These are phyloP conservation scores for Chlorencoelia australis DNA, from an alignment of 2,329 filamentous ascomycete species.

Conservation along the genomic window DNA sequence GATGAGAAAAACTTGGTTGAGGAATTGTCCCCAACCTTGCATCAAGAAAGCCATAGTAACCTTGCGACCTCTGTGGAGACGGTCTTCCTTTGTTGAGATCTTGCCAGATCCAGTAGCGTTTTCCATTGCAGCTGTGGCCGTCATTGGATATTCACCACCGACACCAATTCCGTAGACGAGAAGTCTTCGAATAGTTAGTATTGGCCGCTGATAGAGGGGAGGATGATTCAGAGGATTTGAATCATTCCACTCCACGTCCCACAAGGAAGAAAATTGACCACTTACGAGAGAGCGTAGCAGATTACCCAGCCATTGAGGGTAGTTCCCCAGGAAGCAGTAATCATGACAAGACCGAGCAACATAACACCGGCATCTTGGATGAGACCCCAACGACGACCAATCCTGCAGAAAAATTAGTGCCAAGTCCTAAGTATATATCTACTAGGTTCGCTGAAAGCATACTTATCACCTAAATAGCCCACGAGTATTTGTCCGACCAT, in stretches of 20 bases:
- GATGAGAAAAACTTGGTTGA: constrained; percentile 88
- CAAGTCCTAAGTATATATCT: neutral
- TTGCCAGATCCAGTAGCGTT: constrained; percentile 78
- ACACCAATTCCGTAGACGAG: constrained; percentile 65
- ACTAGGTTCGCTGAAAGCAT: constrained; percentile 23
- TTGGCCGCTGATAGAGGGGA: too few species aligned
- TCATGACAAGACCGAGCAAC: constrained; percentile 85
- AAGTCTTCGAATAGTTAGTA: too few species aligned
- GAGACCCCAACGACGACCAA: constrained; percentile 87
- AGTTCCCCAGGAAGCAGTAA: constrained; percentile 82
- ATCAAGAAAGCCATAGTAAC: constrained; percentile 94
- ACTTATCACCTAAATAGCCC: constrained; percentile 67
- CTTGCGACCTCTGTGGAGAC: constrained; percentile 89
- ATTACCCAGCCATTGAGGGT: constrained; percentile 91
- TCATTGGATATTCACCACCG: constrained; percentile 93
- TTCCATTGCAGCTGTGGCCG: constrained; percentile 90
- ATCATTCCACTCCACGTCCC: too few species aligned
- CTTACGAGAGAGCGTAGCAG: constrained; percentile 87
- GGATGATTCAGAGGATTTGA: too few species aligned
- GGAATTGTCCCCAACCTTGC: constrained; percentile 96
- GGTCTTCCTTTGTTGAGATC: constrained; percentile 82
- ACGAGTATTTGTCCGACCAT: constrained; percentile 88
- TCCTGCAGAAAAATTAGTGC: constrained; percentile 37
- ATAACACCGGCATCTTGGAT: constrained; percentile 94
- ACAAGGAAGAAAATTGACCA: constrained; percentile 95